Evolutionary conservation across 2,329 filamentous ascomycete genomes (phyloP).

Genomic region (Aspergillus pseudoviridinutans): DNA sequence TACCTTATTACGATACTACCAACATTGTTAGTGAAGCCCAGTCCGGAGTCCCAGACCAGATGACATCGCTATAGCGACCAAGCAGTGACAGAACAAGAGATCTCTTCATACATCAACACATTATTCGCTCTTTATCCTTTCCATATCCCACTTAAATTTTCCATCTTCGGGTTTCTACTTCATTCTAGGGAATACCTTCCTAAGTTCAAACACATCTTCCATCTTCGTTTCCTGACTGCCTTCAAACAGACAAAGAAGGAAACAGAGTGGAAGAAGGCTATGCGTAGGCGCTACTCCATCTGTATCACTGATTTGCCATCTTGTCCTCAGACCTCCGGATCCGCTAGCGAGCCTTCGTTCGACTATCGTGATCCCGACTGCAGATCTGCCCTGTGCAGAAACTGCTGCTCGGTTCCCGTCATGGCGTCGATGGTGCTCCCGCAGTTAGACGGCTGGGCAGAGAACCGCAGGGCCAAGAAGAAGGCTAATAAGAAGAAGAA

Average conservation of each 20-base stretch:
- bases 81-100: background rate
- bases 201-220: background rate
- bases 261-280: background rate
- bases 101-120: background rate
- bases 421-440: conserved; percentile 1
- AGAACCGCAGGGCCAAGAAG: background rate
- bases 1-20: background rate
- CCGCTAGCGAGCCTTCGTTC: conserved; percentile 5
- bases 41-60: background rate
- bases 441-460: conserved; percentile 9
- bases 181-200: background rate
- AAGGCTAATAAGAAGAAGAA: conserved; percentile 9
- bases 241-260: background rate
- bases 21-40: background rate
- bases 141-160: background rate
- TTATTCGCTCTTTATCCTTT: background rate
- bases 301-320: conserved; percentile 15
- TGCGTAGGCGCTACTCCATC: conserved; percentile 14
- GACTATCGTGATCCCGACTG: background rate
- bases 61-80: background rate
- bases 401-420: background rate
- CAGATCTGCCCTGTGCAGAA: background rate
- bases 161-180: background rate
- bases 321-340: background rate
- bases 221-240: conserved; percentile 6